Evolutionary conservation across 148 eudicot species (phyloP).

Genomic region (Silene conica): DNA sequence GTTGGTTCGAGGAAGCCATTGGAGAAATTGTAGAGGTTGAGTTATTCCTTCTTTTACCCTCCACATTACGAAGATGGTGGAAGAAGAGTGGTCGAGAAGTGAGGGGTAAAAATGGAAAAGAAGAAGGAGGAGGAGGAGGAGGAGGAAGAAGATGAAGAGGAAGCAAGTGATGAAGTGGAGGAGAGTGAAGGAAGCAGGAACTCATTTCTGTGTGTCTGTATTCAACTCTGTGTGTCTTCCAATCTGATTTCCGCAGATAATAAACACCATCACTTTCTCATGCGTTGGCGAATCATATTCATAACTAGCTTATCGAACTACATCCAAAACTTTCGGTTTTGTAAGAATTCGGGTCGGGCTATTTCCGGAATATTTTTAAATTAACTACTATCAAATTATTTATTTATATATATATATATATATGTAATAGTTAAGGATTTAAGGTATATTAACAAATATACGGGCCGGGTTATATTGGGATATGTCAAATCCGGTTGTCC

Average conservation of each 20-base stretch:
- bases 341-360: too few species aligned
- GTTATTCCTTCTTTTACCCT: slow-evolving; percentile 22
- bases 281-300: background rate
- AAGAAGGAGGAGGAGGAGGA: slow-evolving; percentile 22
- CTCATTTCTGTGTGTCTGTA: slow-evolving; percentile 24
- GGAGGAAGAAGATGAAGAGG: slow-evolving; percentile 24
- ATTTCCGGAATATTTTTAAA: too few species aligned
- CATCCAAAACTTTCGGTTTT: too few species aligned
- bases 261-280: background rate
- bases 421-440: too few species aligned
- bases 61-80: slow-evolving; percentile 35
- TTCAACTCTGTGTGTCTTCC: background rate
- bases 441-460: too few species aligned
- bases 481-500: too few species aligned
- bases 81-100: slow-evolving; percentile 27
- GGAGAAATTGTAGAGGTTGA: slow-evolving; percentile 21
- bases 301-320: too few species aligned
- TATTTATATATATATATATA: too few species aligned
- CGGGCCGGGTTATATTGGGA: too few species aligned
- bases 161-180: slow-evolving; percentile 36
- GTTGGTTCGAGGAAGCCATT: slow-evolving; percentile 37
- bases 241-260: background rate
- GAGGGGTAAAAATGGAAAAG: slow-evolving; percentile 28
- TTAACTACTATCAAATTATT: too few species aligned
- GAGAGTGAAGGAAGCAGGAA: slow-evolving; percentile 41